These are phyloP conservation scores for Ogataea saltuana DNA, from an alignment of 805 yeast genomes.

Conservation along the genomic window DNA sequence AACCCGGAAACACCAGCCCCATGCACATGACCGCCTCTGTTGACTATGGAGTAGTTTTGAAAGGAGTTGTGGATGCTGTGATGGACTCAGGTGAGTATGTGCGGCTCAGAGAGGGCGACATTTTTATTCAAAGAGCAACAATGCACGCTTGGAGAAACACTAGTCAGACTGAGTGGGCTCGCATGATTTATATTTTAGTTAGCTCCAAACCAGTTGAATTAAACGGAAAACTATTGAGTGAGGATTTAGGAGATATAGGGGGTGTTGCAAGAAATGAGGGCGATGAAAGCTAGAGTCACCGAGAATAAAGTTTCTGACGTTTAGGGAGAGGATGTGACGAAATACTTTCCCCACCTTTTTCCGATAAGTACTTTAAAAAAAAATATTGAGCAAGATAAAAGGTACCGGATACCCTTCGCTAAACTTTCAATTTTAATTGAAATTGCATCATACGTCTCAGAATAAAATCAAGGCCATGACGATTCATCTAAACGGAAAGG, in stretches of 20 bases:
- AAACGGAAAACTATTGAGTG: conserved; percentile 6
- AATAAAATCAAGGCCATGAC: conserved; percentile 3
- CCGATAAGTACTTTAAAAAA: neutral
- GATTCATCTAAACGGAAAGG: conserved; percentile 28
- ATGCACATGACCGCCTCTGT: conserved; percentile 12
- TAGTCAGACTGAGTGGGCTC: conserved; percentile 12
- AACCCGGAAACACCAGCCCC: conserved; percentile 13
- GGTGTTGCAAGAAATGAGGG: conserved; percentile 12
- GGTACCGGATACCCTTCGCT: no score
- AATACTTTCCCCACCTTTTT: conserved; percentile 3
- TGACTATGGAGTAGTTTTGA: conserved; percentile 12
- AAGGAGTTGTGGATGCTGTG: conserved; percentile 12
- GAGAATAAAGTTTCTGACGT: neutral
- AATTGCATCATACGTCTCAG: no score
- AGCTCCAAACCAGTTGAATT: conserved; percentile 12
- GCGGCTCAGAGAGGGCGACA: conserved; percentile 9
- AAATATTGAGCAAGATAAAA: neutral
- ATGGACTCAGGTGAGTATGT: conserved; percentile 13
- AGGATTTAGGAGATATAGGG: conserved; percentile 11
- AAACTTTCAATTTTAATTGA: no score
- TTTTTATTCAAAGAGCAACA: conserved; percentile 14
- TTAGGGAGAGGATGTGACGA: conserved; percentile 2
- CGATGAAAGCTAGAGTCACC: conserved; percentile 1
- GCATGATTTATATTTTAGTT: conserved; percentile 11
- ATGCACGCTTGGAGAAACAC: conserved; percentile 16